A percentile compares a stretch with the other conserved stretches of the same genome.
Conservation (phyloP, 2,329 filamentous ascomycete genomes). For the Ophiostoma sp. region DNA sequence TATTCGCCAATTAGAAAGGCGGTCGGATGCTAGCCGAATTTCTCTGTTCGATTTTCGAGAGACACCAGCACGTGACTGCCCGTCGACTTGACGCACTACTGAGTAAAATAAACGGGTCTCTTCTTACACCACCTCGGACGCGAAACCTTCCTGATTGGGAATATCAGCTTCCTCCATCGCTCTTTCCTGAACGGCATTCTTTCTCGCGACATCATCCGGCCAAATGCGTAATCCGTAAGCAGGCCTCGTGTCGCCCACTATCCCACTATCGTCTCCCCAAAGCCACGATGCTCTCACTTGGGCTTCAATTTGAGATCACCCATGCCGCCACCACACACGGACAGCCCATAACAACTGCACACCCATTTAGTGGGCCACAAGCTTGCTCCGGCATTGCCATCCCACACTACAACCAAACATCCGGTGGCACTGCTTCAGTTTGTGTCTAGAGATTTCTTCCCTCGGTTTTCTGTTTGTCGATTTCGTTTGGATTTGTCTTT, state of each 20-base stretch:
- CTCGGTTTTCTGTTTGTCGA: not conserved
- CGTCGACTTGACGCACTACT: not conserved
- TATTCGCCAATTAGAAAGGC: not conserved
- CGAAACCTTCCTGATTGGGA: slow-evolving; percentile 25
- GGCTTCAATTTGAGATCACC: not conserved
- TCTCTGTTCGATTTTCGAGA: not conserved
- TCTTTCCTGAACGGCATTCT: slow-evolving; percentile 20
- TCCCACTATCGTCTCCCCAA: not conserved
- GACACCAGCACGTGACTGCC: slow-evolving; percentile 19
- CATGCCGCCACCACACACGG: not conserved
- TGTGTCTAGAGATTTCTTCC: not conserved
- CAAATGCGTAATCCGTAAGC: not conserved
- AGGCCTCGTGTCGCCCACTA: not conserved
- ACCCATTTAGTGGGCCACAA: not conserved
- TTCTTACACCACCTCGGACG: not conserved
- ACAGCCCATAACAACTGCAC: not conserved
- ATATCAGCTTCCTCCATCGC: slow-evolving; percentile 7
- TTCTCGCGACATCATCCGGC: not conserved
- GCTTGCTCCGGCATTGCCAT: not conserved
- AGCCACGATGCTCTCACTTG: not conserved
- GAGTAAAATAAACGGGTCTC: not conserved
- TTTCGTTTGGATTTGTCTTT: not conserved
- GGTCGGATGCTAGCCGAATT: not conserved
- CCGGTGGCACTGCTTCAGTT: not conserved
- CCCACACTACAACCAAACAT: not conserved